Evolutionary conservation across 371 early-diverging fungal species (phyloP), one percentile per base, ranked within the genome.

Genomic region (Mortierella sp.): DNA sequence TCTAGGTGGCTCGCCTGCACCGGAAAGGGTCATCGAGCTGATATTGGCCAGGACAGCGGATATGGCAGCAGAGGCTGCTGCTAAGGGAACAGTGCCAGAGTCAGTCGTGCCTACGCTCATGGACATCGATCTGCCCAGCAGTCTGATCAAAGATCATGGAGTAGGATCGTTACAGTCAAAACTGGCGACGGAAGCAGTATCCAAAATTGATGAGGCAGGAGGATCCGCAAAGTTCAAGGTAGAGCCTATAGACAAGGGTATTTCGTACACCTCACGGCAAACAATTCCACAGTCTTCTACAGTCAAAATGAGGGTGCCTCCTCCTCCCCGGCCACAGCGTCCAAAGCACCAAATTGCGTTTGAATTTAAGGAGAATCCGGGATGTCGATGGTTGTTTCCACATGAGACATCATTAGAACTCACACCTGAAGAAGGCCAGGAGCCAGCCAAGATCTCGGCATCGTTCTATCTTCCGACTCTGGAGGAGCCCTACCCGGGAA

Each of bases 331-430:
- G 26, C 47, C 56, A 6, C 47, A 56, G 4, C 50, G 62, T 17
- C 78, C 78, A 26, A 55, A 51, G 31, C 41, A 65, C 19, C 78
- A 76, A 41, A 50, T 76, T 4, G 58, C 59, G 26, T 76, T 76
- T 32, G 78, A 76, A 23, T 76, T 76, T 42, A 76, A 63, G n/a
- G 78, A 76, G 19, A 70, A 64, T 32, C 66, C 70, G 8, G 70
- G 70, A 12, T 56, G 47, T n/a, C 62, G 66, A 3, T 76, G 78
- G 78, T 55, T 76, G 11, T 76, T 76, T 28, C 78, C 78, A 2
- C 57, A 56, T 14, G 78, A 76, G 21, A 52, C 78, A 0, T 76
- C 78, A 4, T 17, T 76, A 28, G 78, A 76, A 28, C 44, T 64
- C n/a, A 46, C 60, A 24, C 50, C 58, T 9, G 53, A 57, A 6